Evolutionary conservation across 768 basidiomycete genomes (phyloP).

Genomic region (Collybiopsis luxurians): DNA sequence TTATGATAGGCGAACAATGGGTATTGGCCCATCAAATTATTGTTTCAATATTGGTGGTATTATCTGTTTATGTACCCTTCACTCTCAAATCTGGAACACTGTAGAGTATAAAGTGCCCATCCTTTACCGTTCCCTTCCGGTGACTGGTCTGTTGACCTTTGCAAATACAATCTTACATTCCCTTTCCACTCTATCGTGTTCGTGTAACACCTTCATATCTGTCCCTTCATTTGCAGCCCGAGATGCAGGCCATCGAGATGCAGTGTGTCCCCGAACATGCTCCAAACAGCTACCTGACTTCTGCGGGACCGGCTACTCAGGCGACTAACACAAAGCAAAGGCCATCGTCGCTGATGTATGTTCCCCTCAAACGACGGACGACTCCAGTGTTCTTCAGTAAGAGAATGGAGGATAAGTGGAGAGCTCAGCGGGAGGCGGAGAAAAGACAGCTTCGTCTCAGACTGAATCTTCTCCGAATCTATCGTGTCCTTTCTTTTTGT

Average conservation of each 20-base stretch:
- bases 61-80: too few relatives aligned
- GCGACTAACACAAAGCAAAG: background rate
- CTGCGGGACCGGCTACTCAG: background rate
- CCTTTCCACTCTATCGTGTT: background rate
- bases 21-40: too few relatives aligned
- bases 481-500: background rate
- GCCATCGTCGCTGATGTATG: background rate
- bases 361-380: background rate
- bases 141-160: background rate
- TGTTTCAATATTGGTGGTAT: too few relatives aligned
- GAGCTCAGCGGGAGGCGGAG: background rate
- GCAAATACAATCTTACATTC: background rate
- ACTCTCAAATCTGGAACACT: too few relatives aligned
- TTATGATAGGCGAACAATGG: too few relatives aligned
- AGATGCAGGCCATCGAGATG: background rate
- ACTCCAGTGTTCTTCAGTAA: too few relatives aligned
- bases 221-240: background rate
- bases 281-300: background rate
- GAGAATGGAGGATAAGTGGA: background rate
- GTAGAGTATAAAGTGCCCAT: too few relatives aligned
- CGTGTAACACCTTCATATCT: background rate
- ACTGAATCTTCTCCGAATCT: background rate
- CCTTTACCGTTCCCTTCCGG: background rate
- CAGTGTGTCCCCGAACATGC: background rate
- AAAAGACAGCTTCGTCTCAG: background rate